Base-by-base conservation (phyloP, 2,329 filamentous ascomycete species). In the Didymella pinodella region DNA sequence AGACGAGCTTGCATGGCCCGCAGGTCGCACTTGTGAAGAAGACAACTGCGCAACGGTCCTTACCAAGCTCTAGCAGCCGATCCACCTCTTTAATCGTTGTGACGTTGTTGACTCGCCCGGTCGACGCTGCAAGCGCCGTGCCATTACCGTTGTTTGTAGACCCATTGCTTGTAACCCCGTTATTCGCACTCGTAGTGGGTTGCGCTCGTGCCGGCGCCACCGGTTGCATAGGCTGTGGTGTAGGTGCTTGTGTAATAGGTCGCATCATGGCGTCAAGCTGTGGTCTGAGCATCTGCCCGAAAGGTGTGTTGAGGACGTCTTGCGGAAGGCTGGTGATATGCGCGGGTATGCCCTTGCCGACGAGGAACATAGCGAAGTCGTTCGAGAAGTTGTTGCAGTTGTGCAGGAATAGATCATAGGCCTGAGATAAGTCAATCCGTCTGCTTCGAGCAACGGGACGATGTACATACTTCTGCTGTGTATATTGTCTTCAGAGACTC, bases 361-460 rank as follows among this genome's bases (percentile, higher is more conserved):
- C 82, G 0, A 98, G 82, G 64, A 98, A 98, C 77, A 91, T 95
- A 63, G 92, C 83, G 65, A 98, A 89, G 61, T 97, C 93, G 72
- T 98, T 94, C 3, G 91, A 92, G 77, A 98, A 99, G 77, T 97
- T 97, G 80, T 98, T 99, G 81, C 94, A 98, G 75, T 99, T 99
- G 78, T 97, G 93, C 28, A 86, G 68, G 80, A 91, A 65, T 5
- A 97, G 81, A 72, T 97, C 92, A 72, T 98, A 98, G 0, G 91
- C 90, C 86, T 62, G 45, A 48, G 22, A 53, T 12, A 16, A 22
- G 41, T 59, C 14, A 59, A 40, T 16, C 6, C 16, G 20, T 7
- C 18, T 45, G 8, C 11, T 36, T 7, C 6, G 5, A 14, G 2
- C n/a, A 14, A 7, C 6, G 0, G 10, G 14, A 36, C 5, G 3